Conservation (phyloP, 2,329 filamentous ascomycete species). For the Sphaceloma murrayae region DNA sequence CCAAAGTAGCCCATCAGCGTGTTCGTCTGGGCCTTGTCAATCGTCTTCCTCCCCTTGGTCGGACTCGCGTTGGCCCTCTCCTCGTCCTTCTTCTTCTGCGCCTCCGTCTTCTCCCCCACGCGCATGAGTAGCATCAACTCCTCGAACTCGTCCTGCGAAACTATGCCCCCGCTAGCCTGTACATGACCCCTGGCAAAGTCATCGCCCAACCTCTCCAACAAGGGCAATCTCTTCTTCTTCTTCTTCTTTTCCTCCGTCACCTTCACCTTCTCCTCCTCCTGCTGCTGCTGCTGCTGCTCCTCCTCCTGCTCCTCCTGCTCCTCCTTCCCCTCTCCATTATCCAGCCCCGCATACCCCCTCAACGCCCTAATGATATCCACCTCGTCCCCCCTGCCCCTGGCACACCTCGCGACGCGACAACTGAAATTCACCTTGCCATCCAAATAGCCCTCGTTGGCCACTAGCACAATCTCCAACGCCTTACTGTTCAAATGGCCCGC, state of each 20-base stretch:
- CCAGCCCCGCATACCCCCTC: constrained; percentile 39
- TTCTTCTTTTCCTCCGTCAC: constrained; percentile 7
- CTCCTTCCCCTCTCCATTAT: constrained; percentile 23
- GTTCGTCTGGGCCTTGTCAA: constrained; percentile 40
- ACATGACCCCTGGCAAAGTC: constrained; percentile 59
- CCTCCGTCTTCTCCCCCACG: constrained; percentile 44
- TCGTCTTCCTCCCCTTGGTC: constrained; percentile 29
- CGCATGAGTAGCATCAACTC: constrained; percentile 52
- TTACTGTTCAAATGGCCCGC: constrained; percentile 50
- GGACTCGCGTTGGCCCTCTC: constrained; percentile 25
- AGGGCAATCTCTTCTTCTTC: constrained; percentile 20
- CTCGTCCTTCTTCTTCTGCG: constrained; percentile 28
- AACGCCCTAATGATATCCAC: constrained; percentile 56
- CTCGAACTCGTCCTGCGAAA: constrained; percentile 52
- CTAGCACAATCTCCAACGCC: constrained; percentile 54
- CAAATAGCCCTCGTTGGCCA: constrained; percentile 58
- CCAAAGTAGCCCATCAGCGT: constrained; percentile 48
- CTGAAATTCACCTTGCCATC: constrained; percentile 57
- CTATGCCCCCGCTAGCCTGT: constrained; percentile 57
- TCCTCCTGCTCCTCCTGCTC: constrained; percentile 21
- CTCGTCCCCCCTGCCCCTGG: constrained; percentile 43
- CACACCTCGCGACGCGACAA: constrained; percentile 51
- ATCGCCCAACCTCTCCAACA: constrained; percentile 47
- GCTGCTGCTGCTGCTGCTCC: constrained; percentile 25
- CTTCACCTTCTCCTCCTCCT: constrained; percentile 25